Base-by-base conservation (phyloP, 2,329 filamentous ascomycete genomes). In the Penicillium sp. region DNA sequence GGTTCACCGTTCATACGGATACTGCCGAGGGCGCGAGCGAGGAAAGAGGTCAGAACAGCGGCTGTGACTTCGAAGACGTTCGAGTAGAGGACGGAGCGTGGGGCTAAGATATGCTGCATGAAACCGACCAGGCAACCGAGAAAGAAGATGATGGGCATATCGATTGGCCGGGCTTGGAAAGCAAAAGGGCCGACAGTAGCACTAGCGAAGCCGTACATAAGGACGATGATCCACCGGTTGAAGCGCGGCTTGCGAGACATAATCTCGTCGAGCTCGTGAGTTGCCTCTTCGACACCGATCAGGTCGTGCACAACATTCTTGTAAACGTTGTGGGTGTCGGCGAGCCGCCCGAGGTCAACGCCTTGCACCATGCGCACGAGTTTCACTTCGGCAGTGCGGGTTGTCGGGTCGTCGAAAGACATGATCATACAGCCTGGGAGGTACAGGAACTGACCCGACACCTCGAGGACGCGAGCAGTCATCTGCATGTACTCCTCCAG, bases 401-500 rank as follows among this genome's bases (percentile, higher is more conserved):
- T 78, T 6, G 69, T 66, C 5, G 67, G 60, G 48, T 79, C 76
- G 45, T 85, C 92, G 65, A 97, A 96, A 3, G 90, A 94, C 67
- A 96, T 88, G 50, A 96, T 89, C 92, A 96, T 97, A 65, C 90
- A 95, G 0, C 90, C 90, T 0, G 92, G 92, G 28, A 96, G 84
- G 68, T 96, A 97, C 18, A 96, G 75, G 63, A 95, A 96, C 65
- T 95, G 90, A 13, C 88, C 88, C 56, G 95, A 88, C 25, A 96
- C 92, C 71, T 92, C 89, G 38, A 97, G 80, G 2, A 95, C 89
- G 6, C 89, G 83, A 2, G 92, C 87, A 6, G 89, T 91, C 89
- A 92, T 95, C 58, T 81, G 86, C 83, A 97, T 87, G 70, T 96
- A 96, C 68, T 96, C 78, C 72, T 97, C 92, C 24, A 97, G 76